phyloP scores from a whole-genome alignment of 2,329 filamentous ascomycete species.

The Cadophora malorum region DNA sequence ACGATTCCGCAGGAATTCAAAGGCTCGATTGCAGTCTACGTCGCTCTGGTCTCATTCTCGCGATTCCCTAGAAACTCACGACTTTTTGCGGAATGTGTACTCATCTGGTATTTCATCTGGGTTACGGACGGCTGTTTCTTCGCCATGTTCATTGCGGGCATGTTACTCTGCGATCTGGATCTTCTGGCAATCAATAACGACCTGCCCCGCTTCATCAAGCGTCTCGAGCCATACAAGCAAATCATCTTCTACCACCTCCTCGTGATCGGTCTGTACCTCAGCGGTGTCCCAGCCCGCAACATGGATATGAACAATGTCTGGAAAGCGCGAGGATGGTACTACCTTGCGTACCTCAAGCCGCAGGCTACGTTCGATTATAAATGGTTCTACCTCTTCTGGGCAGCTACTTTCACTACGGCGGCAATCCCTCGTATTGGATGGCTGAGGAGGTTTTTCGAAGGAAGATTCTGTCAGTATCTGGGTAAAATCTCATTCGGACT shows the following conservation, averaged over 20 bases:
- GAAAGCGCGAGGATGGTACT: conserved; percentile 56
- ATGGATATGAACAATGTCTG: conserved; percentile 56
- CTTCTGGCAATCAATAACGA: conserved; percentile 56
- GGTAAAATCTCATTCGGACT: conserved; percentile 67
- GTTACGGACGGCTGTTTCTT: conserved; percentile 69
- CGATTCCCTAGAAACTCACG: conserved; percentile 60
- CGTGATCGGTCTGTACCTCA: conserved; percentile 59
- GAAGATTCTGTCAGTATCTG: conserved; percentile 64
- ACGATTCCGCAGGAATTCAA: conserved; percentile 66
- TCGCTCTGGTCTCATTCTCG: conserved; percentile 58
- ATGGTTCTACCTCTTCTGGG: conserved; percentile 72
- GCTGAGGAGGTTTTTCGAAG: conserved; percentile 67
- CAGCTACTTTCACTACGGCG: conserved; percentile 62
- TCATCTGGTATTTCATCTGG: conserved; percentile 72
- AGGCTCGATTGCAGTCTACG: conserved; percentile 70
- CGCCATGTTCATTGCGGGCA: conserved; percentile 65
- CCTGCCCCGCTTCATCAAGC: conserved; percentile 56
- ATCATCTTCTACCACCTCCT: conserved; percentile 61
- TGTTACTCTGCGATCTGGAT: conserved; percentile 68
- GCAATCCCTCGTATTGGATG: conserved; percentile 61
- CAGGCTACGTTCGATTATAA: conserved; percentile 71
- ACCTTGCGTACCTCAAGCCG: conserved; percentile 61
- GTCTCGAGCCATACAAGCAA: conserved; percentile 55
- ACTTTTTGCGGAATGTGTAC: conserved; percentile 56
- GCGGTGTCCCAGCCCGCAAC: conserved; percentile 63